Base-by-base conservation (phyloP, 2,329 filamentous ascomycete genomes). In the Macrophomina tecta region DNA sequence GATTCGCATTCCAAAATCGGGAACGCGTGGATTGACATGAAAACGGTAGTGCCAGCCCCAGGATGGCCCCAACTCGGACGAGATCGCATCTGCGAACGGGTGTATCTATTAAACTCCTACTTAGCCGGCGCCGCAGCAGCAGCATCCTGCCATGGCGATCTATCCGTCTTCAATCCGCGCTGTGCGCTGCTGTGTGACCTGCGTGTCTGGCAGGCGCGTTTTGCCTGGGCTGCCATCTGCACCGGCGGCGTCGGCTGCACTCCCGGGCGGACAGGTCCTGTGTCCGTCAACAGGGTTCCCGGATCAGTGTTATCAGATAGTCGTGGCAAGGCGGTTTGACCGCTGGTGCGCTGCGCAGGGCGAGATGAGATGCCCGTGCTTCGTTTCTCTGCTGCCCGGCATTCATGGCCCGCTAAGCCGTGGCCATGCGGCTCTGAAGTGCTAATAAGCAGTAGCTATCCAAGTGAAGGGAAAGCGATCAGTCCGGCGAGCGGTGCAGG, bases 1-100 rank as follows among this genome's bases (percentile, higher is more conserved):
- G 58, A 62, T 62, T 62, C 58, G 58, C 58, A 62, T 62, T 23
- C 58, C 58, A 49, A 62, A 62, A 66, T 60, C 64, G 64, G 64
- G 64, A 66, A 66, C 61, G 61, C 61, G 61, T 53, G 61, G 61
- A 53, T 53, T 53, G 61, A 42, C 61, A 64, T 64, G 61, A 53
- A 64, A 64, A 53, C 61, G 48, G 61, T 48, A n/a, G 30, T 62
- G 45, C 32, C 46, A 18, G 45, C 58, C 30, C 30, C 58, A 48
- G 42, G 56, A 14, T 46, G 30, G 18, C n/a, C 58, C 58, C 45
- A 49, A 62, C 58, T 11, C 58, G 58, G 58, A 49, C 32, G 58
- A 49, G 56, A 49, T 61, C 40, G 56, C 56, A 48, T 45, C 56
- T 60, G 56, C 56, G 42, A 61, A 61, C 42, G 56, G 58, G 32